Conservation (phyloP, 768 basidiomycete genomes). For the Panaeolus papilionaceus region DNA sequence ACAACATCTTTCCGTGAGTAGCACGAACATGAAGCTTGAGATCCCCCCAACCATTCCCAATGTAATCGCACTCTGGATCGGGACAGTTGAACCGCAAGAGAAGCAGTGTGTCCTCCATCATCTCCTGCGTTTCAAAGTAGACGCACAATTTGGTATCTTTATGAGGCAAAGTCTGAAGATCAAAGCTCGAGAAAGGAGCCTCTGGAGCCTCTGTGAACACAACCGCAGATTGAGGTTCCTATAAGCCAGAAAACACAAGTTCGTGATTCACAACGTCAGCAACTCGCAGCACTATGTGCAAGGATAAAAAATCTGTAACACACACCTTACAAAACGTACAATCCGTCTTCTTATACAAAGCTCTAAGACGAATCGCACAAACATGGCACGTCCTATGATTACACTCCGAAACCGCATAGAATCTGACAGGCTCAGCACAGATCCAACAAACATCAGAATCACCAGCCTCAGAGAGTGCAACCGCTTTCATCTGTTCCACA, state of each 20-base stretch:
- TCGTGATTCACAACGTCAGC: neutral
- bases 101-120: slow-evolving; percentile 94
- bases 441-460: slow-evolving; percentile 80
- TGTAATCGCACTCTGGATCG: slow-evolving; percentile 80
- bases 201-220: slow-evolving; percentile 77
- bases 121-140: slow-evolving; percentile 87
- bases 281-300: neutral
- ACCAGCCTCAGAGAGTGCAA: slow-evolving; percentile 31
- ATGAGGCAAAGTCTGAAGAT: slow-evolving; percentile 58
- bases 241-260: neutral
- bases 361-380: slow-evolving; percentile 86
- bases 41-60: slow-evolving; percentile 88
- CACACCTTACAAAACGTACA: slow-evolving; percentile 97
- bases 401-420: slow-evolving; percentile 87
- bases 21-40: slow-evolving; percentile 85
- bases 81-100: slow-evolving; percentile 96
- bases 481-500: slow-evolving; percentile 17
- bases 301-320: slow-evolving; percentile 14
- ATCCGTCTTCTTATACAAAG: slow-evolving; percentile 91
- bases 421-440: slow-evolving; percentile 93
- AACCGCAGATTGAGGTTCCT: slow-evolving; percentile 79
- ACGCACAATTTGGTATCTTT: slow-evolving; percentile 80
- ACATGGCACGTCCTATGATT: slow-evolving; percentile 96
- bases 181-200: slow-evolving; percentile 63
- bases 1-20: slow-evolving; percentile 79